Evolutionary conservation across 1,284 basidiomycete species (phyloP), one percentile per base, ranked within the genome.

Genomic region (Ustilago esculenta): DNA sequence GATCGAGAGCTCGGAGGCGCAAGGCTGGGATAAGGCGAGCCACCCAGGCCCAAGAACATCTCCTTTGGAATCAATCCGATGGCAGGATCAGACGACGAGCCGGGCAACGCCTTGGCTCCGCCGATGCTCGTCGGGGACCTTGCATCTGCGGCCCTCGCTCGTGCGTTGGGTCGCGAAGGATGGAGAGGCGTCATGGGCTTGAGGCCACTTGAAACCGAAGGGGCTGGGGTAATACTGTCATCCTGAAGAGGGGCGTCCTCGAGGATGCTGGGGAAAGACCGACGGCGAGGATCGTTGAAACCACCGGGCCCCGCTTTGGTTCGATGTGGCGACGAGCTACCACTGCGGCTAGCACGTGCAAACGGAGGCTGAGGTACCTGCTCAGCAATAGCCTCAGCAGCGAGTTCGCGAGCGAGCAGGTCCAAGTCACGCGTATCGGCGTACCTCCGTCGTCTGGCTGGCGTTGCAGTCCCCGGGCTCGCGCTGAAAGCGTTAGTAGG

Each of bases 31-130:
- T 73, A 77, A 12, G 75, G 72, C 20, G 70, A 72, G 7, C 68
- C 75, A 18, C 71, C 68, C 6, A 77, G 53, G 12, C 75, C 75
- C 10, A 66, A 47, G 11, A 77, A 58, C 73, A 76, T 77, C 44
- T 75, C 75, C 11, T 44, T 44, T 5, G 66, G 66, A 4, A 69
- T 59, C 6, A 55, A 27, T 6, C 61, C 61, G 2, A 45, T 53
- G 36, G 46, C 58, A 24, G 61, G 61, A 32, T 65, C 61, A 14
- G 42, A 29, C 20, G 29, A 36, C 17, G 33, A 18, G 24, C 39
- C 46, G 5, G 43, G 30, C 4, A 17, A 9, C 18, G 35, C n/a
- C 27, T 24, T 30, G 18, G 29, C 6, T 5, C 41, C 29, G 29
- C 41, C 47, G 6, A 43, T 21, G 21, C 32, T 29, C 0, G 48